Conservation (phyloP, 2,329 filamentous ascomycete genomes). For the Fusarium torreyae region DNA sequence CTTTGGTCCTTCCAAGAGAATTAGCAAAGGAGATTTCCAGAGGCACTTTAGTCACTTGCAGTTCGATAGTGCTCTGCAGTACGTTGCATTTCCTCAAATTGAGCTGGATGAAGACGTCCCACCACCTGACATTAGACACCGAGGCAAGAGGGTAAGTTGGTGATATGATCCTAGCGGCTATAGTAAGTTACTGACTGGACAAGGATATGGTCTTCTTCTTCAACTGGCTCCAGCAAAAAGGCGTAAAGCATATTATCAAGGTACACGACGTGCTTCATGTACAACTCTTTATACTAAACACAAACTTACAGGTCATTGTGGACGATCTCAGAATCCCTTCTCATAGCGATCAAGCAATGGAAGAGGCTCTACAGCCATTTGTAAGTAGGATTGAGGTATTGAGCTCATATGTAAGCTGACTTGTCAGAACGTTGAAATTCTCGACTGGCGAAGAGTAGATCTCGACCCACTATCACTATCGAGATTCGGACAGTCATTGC, state of each 20-base stretch:
- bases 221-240: slow-evolving; percentile 4
- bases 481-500: slow-evolving; percentile 2
- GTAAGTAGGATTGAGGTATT: background rate
- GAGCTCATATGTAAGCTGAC: background rate
- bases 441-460: background rate
- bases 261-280: background rate
- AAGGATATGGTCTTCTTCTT: slow-evolving; percentile 29
- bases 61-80: slow-evolving; percentile 19
- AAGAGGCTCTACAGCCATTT: slow-evolving; percentile 7
- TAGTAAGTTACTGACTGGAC: background rate
- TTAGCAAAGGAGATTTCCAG: background rate
- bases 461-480: background rate
- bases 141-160: slow-evolving; percentile 7
- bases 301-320: slow-evolving; percentile 8
- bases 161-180: too few relatives aligned
- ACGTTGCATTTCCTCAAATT: slow-evolving; percentile 21
- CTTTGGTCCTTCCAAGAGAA: background rate
- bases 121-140: slow-evolving; percentile 1
- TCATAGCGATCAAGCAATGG: slow-evolving; percentile 25
- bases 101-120: background rate
- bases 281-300: too few relatives aligned
- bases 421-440: background rate
- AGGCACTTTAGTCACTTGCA: slow-evolving; percentile 16
- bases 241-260: slow-evolving; percentile 12
- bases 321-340: slow-evolving; percentile 20